Base-by-base conservation (phyloP, 768 basidiomycete species). In the Agaricus sinodeliciosus region DNA sequence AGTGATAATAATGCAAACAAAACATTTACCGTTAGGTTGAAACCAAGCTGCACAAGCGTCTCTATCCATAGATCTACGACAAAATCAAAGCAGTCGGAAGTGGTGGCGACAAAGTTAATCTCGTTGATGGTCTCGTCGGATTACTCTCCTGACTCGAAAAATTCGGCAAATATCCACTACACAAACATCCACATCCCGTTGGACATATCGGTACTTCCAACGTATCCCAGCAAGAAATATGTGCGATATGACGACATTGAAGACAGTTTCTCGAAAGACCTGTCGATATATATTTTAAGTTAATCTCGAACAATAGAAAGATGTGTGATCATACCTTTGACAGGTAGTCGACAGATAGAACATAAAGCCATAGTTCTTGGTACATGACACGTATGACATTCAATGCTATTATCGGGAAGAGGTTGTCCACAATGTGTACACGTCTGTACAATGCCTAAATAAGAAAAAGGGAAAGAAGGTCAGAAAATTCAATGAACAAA, bases 281-380 rank as follows among this genome's bases (percentile, higher is more conserved):
- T 87, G 46, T 11, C 18, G 39, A 48, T 34, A n/a, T 3, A 27
- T 48, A 48, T 37, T 43, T 57, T 12, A 40, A 46, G 43, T 40
- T 43, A 9, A 53, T 36, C 36, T 45, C 22, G 26, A 22, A 18
- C 19, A 15, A 53, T 40, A 28, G 12, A 26, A 40, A 2, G 26
- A 34, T 18, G 11, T 31, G 11, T 31, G 18, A 3, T 63, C 73
- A 9, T 57, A 81, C 90, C 87, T 75, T 81, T 86, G 53, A 85
- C 81, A 5, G 87, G 84, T 27, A 91, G 75, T 44, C 87, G 76
- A 63, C 90, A 91, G 15, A 91, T 76, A 0, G 86, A 79, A 62
- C 90, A 92, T 5, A 66, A 67, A 1, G 81, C 70, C 63, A 73
- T 74, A 4, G 67, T 69, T 40, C 67, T 72, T n/a, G 69, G 66